Base-by-base conservation (phyloP, 2,329 filamentous ascomycete genomes). In the Ceratocystis cacaofunesta region DNA sequence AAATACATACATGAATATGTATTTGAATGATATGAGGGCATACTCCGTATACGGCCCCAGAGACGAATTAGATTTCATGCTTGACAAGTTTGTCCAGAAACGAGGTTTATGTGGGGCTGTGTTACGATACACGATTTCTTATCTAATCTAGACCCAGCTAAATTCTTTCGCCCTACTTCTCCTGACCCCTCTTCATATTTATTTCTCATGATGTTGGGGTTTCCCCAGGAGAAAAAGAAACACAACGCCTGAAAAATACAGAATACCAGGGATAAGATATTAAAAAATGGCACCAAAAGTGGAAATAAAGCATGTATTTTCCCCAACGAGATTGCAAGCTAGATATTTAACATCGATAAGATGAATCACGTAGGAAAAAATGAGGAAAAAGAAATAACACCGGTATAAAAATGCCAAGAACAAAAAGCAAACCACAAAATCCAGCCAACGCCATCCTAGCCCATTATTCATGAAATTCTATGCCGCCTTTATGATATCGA, bases 381-480 rank as follows among this genome's bases (percentile, higher is more conserved):
- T 15, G 30, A 25, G 28, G 15, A 43, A 43, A 57, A 64, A 60
- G 2, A 6, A 46, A 58, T 12, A 41, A 41, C 58, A 36, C 58
- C 32, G 32, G 58, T 61, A 61, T 61, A 19, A 61, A 44, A 61
- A 41, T 61, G 58, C 58, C 32, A 32, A 50, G n/a, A 50, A 46
- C 36, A 30, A 17, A 19, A 41, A 43, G 43, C 46, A 44, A 44
- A 64, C 36, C 55, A 48, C n/a, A 44, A 61, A 65, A 57, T 30
- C 55, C 57, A 25, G 25, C 63, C 63, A 65, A 65, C 63, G 55
- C 63, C 63, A 32, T 65, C 30, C 55, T 30, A 25, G 30, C 32
- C 63, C 63, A 61, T 61, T 61, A 19, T 65, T 65, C 63, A 44
- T 65, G 43, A 65, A 50, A 65, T 58, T 15, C 55, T 58, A 36